Evolutionary conservation across 2,329 filamentous ascomycete species (phyloP).

Genomic region (Cladosporium halotolerans): DNA sequence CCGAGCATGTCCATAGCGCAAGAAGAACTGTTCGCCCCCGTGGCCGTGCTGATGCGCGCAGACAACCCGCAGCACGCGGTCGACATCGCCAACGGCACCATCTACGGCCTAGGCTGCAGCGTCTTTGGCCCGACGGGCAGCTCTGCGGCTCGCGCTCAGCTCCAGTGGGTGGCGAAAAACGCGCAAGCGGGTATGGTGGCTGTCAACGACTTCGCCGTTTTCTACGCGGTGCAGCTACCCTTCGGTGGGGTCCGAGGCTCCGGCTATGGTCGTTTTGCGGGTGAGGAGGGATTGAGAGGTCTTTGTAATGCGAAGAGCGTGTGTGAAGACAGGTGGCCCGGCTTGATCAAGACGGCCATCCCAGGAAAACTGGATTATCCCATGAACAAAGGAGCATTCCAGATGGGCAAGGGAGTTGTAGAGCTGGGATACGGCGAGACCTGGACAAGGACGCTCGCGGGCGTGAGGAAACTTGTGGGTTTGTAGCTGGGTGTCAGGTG

Average conservation of each 20-base stretch:
- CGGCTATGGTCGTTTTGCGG: conserved; percentile 86
- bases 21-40: conserved; percentile 85
- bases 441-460: conserved; percentile 32
- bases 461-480: conserved; percentile 34
- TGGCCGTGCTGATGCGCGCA: conserved; percentile 80
- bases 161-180: conserved; percentile 59
- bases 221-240: conserved; percentile 87
- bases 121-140: conserved; percentile 63
- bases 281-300: conserved; percentile 75
- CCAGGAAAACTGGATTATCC: conserved; percentile 78
- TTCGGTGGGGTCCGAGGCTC: conserved; percentile 89
- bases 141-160: conserved; percentile 47
- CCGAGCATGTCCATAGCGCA: conserved; percentile 79
- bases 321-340: conserved; percentile 65
- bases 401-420: conserved; percentile 40
- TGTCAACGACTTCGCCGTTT: conserved; percentile 91
- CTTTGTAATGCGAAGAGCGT: conserved; percentile 85
- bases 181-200: conserved; percentile 84
- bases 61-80: conserved; percentile 61
- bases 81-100: conserved; percentile 70
- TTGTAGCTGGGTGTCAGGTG: not conserved
- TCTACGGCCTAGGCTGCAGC: conserved; percentile 80
- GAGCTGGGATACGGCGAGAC: conserved; percentile 44
- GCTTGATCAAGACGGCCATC: conserved; percentile 63
- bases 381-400: conserved; percentile 44